Conservation (phyloP, 2,329 filamentous ascomycete species). For the Fusarium azukiicola region DNA sequence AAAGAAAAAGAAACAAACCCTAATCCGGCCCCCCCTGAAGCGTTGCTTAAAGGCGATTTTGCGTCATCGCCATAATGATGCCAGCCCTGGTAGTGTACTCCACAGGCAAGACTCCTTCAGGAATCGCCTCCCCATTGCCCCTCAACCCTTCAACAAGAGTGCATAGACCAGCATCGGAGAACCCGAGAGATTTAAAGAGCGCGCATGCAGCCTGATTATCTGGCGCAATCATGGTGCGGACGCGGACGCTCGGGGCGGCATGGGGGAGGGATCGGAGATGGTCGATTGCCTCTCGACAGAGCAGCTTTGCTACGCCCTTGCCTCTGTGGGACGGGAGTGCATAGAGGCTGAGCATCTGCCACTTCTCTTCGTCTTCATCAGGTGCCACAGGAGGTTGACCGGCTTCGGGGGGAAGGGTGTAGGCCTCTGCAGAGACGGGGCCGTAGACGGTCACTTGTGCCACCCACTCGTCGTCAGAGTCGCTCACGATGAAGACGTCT, state of each 20-base stretch:
- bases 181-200: background rate
- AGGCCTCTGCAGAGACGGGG: constrained; percentile 1
- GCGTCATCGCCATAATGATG: background rate
- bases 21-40: too few species aligned
- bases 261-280: background rate
- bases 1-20: too few species aligned
- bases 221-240: background rate
- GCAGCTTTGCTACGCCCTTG: background rate
- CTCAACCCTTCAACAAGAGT: background rate
- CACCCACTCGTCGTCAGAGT: background rate
- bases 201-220: background rate
- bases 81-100: background rate
- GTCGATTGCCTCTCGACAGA: background rate
- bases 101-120: background rate
- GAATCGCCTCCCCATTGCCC: background rate
- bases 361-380: background rate
- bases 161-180: background rate
- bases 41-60: background rate
- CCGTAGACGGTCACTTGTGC: constrained; percentile 1
- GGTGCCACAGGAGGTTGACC: background rate
- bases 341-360: constrained; percentile 6
- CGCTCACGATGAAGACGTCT: background rate
- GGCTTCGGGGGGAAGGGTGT: background rate
- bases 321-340: background rate
- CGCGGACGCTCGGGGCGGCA: background rate